These are phyloP conservation scores for Mrakia hoshinonis DNA, from an alignment of 768 basidiomycete genomes.

Conservation along the genomic window DNA sequence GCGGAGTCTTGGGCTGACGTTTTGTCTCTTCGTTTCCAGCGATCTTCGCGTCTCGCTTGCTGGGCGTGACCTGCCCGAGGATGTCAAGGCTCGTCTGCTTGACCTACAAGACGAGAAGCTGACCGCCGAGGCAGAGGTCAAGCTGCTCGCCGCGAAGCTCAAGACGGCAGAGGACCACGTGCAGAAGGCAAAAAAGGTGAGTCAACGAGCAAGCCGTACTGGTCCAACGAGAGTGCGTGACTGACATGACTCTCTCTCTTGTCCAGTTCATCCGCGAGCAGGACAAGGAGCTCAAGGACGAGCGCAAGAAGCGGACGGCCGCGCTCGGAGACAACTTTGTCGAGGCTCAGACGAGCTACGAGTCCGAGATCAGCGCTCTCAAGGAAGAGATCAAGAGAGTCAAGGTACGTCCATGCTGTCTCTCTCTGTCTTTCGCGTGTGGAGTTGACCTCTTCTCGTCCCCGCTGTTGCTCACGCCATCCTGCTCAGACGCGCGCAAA, in stretches of 20 bases:
- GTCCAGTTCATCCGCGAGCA: constrained; percentile 81
- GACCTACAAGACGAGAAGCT: constrained; percentile 70
- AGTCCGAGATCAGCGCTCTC: constrained; percentile 57
- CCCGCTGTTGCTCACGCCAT: no score
- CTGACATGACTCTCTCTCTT: not conserved
- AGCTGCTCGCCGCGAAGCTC: constrained; percentile 30
- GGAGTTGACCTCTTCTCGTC: not conserved
- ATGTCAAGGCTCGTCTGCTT: constrained; percentile 65
- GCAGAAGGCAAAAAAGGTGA: constrained; percentile 64
- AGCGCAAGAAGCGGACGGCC: constrained; percentile 47
- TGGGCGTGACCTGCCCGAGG: constrained; percentile 72
- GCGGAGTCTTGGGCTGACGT: not conserved
- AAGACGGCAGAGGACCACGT: constrained; percentile 70
- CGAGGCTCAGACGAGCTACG: constrained; percentile 61
- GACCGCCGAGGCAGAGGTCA: constrained; percentile 40
- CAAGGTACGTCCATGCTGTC: constrained; percentile 39
- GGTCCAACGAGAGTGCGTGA: not conserved
- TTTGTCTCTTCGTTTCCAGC: constrained; percentile 41
- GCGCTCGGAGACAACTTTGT: constrained; percentile 50
- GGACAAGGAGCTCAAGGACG: constrained; percentile 78
- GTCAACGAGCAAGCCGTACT: constrained; percentile 20
- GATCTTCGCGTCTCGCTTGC: constrained; percentile 68
- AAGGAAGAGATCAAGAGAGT: constrained; percentile 53
- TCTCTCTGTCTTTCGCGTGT: not conserved
- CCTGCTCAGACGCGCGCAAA: no score